Evolutionary conservation across 371 early-diverging fungal species (phyloP).

Genomic region (Apophysomyces elegans): DNA sequence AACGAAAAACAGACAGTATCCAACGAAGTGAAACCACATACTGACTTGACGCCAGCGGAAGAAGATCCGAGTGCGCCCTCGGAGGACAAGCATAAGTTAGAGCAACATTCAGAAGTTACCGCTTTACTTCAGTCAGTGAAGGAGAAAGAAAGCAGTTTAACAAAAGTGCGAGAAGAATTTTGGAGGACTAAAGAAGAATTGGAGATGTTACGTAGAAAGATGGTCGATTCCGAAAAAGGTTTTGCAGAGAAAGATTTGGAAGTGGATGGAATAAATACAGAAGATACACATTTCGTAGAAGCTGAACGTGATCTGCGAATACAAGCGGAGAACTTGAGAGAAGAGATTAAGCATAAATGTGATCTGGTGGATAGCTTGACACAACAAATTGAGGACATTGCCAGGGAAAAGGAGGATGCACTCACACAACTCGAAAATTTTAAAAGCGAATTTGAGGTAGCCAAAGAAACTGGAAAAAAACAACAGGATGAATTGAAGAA

Average conservation of each 20-base stretch:
- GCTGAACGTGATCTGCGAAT: neutral
- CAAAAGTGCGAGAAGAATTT: neutral
- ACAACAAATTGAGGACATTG: neutral
- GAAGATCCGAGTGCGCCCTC: neutral
- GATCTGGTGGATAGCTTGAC: neutral
- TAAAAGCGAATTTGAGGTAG: neutral
- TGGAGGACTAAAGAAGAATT: neutral
- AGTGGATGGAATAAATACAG: neutral
- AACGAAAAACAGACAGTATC: too few species aligned
- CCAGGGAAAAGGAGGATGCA: slow-evolving; percentile 1
- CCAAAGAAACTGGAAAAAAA: neutral
- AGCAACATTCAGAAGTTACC: neutral
- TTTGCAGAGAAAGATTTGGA: neutral
- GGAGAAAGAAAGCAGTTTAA: neutral
- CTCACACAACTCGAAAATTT: neutral
- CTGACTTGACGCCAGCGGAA: neutral
- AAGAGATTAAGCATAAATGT: neutral
- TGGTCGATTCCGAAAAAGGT: neutral
- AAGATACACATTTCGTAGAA: neutral
- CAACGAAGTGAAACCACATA: neutral
- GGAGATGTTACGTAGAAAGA: neutral
- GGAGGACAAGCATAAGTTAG: neutral
- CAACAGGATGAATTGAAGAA: neutral
- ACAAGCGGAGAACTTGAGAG: neutral
- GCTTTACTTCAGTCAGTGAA: neutral